These are phyloP conservation scores for Polyporus arcularius DNA, from an alignment of 768 basidiomycete species.

Conservation along the genomic window DNA sequence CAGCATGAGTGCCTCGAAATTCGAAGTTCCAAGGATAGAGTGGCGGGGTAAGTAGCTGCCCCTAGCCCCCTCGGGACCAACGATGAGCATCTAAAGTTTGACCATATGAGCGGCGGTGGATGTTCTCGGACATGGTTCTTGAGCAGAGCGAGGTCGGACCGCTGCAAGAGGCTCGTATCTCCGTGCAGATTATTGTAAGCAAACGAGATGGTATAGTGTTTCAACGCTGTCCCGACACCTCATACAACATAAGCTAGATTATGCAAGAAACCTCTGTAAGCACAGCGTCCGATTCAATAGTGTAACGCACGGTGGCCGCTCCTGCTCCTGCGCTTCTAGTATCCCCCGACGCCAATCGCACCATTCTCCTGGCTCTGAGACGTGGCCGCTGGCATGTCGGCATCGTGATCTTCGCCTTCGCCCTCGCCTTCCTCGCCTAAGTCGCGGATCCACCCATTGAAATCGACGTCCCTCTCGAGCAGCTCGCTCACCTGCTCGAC, in stretches of 20 bases:
- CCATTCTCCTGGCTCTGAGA: neutral
- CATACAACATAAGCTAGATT: neutral
- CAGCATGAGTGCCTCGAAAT: neutral
- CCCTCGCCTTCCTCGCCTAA: conserved; percentile 34
- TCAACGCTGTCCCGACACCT: neutral
- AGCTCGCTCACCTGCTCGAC: conserved; percentile 55
- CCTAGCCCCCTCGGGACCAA: too few species aligned
- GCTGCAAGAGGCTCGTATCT: too few species aligned
- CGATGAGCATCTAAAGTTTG: too few species aligned
- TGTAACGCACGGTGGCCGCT: neutral
- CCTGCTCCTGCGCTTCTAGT: neutral
- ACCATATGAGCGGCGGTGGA: too few species aligned
- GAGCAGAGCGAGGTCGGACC: neutral
- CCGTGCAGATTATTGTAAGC: too few species aligned
- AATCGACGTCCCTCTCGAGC: conserved; percentile 61
- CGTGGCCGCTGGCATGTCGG: conserved; percentile 1
- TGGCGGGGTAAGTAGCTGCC: neutral
- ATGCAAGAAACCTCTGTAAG: neutral
- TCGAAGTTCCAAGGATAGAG: neutral
- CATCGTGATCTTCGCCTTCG: conserved; percentile 1
- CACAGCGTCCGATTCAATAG: neutral
- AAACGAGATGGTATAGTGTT: too few species aligned
- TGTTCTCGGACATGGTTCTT: neutral
- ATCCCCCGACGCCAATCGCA: neutral
- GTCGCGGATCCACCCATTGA: conserved; percentile 52